phyloP scores from a whole-genome alignment of 345 rosid genomes.

The rapeseed (Brassica napus) region DNA sequence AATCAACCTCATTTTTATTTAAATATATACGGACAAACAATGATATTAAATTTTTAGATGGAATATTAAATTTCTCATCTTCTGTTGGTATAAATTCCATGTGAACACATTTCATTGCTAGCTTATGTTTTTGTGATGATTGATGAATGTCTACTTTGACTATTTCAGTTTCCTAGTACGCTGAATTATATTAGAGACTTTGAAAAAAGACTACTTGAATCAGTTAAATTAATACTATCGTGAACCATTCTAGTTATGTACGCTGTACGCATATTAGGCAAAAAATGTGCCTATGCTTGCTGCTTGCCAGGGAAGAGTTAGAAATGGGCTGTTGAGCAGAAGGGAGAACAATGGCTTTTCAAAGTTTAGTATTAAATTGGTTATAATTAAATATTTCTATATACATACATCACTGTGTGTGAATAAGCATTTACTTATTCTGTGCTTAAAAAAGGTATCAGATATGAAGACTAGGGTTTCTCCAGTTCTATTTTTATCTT shows the following conservation, averaged over 20 bases:
- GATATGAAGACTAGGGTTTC: slow-evolving; percentile 37
- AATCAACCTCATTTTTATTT: slow-evolving; percentile 14
- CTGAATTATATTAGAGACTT: neutral
- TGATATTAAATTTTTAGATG: neutral
- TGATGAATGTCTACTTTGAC: neutral
- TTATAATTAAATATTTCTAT: slow-evolving; percentile 16
- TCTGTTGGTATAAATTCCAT: neutral
- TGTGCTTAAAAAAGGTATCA: slow-evolving; percentile 41
- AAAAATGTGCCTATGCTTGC: neutral
- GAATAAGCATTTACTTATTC: slow-evolving; percentile 42
- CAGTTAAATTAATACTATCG: neutral
- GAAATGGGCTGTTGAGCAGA: slow-evolving; percentile 36
- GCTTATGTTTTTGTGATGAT: neutral
- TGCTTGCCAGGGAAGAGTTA: slow-evolving; percentile 23
- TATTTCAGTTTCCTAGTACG: neutral
- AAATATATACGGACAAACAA: neutral
- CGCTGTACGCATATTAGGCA: slow-evolving; percentile 2
- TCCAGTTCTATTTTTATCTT: slow-evolving; percentile 32
- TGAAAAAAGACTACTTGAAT: neutral
- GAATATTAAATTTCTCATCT: neutral
- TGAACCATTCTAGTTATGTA: slow-evolving; percentile 28
- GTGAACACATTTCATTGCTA: neutral
- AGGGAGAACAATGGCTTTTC: slow-evolving; percentile 27
- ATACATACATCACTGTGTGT: slow-evolving; percentile 38
- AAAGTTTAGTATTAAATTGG: slow-evolving; percentile 15